Evolutionary conservation across 208 protist species (phyloP).

Genomic region (Trypanosoma melophagium): DNA sequence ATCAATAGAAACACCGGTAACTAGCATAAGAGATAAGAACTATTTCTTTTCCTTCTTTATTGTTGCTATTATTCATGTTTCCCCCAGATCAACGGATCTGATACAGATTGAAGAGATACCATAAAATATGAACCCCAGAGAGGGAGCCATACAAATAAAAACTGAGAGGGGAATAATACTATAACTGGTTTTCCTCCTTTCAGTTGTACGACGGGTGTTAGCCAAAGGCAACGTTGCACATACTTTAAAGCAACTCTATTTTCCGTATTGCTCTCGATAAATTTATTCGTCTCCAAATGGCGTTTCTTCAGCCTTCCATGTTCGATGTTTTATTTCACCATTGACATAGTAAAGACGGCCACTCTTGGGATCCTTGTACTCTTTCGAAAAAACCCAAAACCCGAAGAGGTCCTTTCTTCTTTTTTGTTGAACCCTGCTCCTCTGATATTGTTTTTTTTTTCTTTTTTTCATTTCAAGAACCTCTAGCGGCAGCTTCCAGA

Average conservation of each 20-base stretch:
- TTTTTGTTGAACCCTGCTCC: not conserved
- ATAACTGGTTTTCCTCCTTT: too few species aligned
- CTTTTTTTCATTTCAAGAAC: slow-evolving; percentile 15
- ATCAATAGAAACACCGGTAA: too few species aligned
- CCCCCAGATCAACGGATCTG: too few species aligned
- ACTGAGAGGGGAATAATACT: too few species aligned
- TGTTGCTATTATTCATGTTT: too few species aligned
- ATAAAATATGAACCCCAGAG: too few species aligned
- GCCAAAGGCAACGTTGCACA: too few species aligned
- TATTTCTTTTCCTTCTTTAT: too few species aligned
- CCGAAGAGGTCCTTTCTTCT: slow-evolving; percentile 14
- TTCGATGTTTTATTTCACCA: slow-evolving; percentile 22
- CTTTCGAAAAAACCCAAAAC: slow-evolving; percentile 20
- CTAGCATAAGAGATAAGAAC: too few species aligned
- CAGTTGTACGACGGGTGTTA: too few species aligned
- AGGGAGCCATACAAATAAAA: too few species aligned
- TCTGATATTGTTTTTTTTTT: not conserved
- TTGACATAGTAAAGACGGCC: slow-evolving; percentile 24
- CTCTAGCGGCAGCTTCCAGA: slow-evolving; percentile 21
- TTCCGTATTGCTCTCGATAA: not conserved
- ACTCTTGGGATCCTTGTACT: slow-evolving; percentile 18
- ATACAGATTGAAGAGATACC: too few species aligned
- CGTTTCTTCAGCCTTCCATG: slow-evolving; percentile 26
- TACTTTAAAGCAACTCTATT: not conserved
- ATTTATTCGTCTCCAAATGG: slow-evolving; percentile 4